These are phyloP conservation scores for Mycena galericulata DNA, from an alignment of 768 basidiomycete genomes.

Conservation along the genomic window DNA sequence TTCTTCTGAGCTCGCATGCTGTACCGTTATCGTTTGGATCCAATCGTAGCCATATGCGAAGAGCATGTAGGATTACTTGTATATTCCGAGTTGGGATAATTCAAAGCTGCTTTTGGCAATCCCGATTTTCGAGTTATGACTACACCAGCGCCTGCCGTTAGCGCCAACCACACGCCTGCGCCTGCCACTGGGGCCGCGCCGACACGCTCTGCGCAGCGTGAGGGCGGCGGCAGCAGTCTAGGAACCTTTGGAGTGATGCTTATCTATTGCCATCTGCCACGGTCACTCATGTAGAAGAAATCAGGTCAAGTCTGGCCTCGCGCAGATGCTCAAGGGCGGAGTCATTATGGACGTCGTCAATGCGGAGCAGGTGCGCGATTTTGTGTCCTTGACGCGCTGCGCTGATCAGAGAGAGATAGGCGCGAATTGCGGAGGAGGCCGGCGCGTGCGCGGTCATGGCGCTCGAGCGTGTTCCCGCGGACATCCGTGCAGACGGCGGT, in stretches of 20 bases:
- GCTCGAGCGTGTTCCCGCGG: slow-evolving; percentile 93
- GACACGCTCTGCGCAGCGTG: slow-evolving; percentile 51
- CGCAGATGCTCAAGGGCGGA: slow-evolving; percentile 65
- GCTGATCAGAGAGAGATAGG: slow-evolving; percentile 58
- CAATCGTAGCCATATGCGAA: too few relatives aligned
- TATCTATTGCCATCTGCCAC: background rate
- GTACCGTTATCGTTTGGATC: too few relatives aligned
- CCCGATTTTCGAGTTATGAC: slow-evolving; percentile 4
- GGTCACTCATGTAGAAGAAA: background rate
- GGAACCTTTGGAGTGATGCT: slow-evolving; percentile 65
- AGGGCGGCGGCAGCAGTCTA: slow-evolving; percentile 55
- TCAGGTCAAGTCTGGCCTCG: slow-evolving; percentile 92
- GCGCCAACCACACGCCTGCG: slow-evolving; percentile 34
- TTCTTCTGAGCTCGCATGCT: too few relatives aligned
- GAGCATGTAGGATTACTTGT: too few relatives aligned
- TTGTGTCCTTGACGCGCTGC: background rate
- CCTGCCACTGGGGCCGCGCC: slow-evolving; percentile 48
- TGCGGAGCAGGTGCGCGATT: slow-evolving; percentile 60
- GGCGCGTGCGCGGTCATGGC: slow-evolving; percentile 99
- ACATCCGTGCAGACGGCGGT: slow-evolving; percentile 92
- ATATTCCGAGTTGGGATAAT: too few relatives aligned
- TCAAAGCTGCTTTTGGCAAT: too few relatives aligned
- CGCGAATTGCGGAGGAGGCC: slow-evolving; percentile 96
- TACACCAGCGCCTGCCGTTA: slow-evolving; percentile 9
- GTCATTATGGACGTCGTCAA: slow-evolving; percentile 98